Evolutionary conservation across 2,329 filamentous ascomycete species (phyloP).

Genomic region (Colletotrichum brevisporum): DNA sequence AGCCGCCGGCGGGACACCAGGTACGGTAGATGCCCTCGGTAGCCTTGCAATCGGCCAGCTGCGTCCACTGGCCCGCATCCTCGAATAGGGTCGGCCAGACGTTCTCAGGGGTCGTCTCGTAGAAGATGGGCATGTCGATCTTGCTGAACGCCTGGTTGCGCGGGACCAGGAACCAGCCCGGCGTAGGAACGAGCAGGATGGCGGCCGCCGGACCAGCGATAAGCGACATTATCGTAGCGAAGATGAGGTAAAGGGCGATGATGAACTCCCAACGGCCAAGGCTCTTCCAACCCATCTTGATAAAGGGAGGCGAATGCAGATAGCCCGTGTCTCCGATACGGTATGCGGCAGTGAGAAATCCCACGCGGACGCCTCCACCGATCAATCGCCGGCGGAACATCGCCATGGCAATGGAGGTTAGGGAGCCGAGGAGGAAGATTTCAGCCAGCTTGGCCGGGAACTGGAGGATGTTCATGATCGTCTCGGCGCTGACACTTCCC

Average conservation of each 20-base stretch:
- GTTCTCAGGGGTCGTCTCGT: background rate
- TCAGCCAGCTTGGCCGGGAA: constrained; percentile 26
- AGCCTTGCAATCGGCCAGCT: constrained; percentile 11
- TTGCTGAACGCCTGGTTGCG: background rate
- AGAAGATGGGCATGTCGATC: background rate
- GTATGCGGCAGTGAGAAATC: constrained; percentile 17
- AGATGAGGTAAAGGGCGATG: background rate
- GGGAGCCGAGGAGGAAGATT: constrained; percentile 19
- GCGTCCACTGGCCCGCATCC: background rate
- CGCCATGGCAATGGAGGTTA: constrained; percentile 15
- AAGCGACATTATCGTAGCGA: background rate
- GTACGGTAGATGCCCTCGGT: background rate
- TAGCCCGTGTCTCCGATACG: background rate
- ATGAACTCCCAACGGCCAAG: background rate
- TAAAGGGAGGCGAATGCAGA: background rate
- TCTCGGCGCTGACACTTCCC: background rate
- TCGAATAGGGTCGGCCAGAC: background rate
- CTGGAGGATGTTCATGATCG: constrained; percentile 26
- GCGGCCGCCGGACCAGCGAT: constrained; percentile 24
- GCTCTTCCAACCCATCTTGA: background rate
- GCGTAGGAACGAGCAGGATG: background rate
- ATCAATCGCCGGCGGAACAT: constrained; percentile 15
- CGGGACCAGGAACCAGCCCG: background rate
- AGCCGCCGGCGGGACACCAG: constrained; percentile 14
- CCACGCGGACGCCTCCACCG: constrained; percentile 1